Conservation (phyloP, 2,329 filamentous ascomycete genomes). For the Penicillium digitatum region DNA sequence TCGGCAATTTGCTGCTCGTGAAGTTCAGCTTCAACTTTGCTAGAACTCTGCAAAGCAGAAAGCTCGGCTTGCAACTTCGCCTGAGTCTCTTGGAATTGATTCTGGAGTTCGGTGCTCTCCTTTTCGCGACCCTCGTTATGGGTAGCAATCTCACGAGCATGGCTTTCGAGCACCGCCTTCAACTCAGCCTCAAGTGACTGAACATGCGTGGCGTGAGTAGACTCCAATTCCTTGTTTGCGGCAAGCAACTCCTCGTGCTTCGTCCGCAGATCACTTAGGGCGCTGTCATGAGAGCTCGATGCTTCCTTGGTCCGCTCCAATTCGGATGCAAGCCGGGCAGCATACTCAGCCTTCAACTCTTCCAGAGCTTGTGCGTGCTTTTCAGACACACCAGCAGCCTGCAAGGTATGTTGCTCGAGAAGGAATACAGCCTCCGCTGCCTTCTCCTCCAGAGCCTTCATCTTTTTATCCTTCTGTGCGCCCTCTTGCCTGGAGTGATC, state of each 20-base stretch:
- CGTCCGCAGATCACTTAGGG: constrained; percentile 32
- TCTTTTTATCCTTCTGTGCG: constrained; percentile 31
- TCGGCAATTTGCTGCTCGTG: constrained; percentile 31
- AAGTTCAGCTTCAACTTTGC: constrained; percentile 25
- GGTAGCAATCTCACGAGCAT: constrained; percentile 28
- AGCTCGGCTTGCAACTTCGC: constrained; percentile 31
- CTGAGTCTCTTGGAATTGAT: constrained; percentile 30
- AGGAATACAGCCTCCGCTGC: constrained; percentile 32
- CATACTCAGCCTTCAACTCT: constrained; percentile 34
- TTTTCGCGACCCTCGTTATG: constrained; percentile 28
- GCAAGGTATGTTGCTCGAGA: constrained; percentile 34
- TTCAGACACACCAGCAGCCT: constrained; percentile 29
- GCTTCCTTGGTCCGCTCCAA: constrained; percentile 34
- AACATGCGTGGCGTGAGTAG: constrained; percentile 31
- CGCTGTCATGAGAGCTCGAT: constrained; percentile 30
- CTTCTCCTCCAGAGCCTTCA: constrained; percentile 36
- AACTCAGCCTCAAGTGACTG: constrained; percentile 28
- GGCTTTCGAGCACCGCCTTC: constrained; percentile 25
- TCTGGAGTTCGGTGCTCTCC: constrained; percentile 32
- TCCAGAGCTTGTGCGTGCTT: constrained; percentile 35
- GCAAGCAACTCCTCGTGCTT: constrained; percentile 34
- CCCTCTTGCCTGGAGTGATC: constrained; percentile 38
- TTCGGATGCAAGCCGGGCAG: constrained; percentile 24
- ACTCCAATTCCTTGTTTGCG: constrained; percentile 29
- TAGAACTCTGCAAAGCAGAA: constrained; percentile 29